These are phyloP conservation scores for Aureobasidium sp. DNA, from an alignment of 2,329 filamentous ascomycete genomes.

Conservation along the genomic window DNA sequence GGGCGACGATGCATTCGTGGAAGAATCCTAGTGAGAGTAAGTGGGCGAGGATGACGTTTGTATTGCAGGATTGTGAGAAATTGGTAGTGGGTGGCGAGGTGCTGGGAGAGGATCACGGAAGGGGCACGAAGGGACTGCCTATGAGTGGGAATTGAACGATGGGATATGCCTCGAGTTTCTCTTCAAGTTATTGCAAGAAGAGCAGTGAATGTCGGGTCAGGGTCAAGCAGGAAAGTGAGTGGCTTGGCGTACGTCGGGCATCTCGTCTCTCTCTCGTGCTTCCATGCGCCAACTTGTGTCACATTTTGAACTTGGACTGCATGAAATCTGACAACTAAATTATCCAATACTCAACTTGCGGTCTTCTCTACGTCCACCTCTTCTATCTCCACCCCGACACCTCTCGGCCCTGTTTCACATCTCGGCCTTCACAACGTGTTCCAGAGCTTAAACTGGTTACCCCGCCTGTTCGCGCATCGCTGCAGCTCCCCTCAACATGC, in stretches of 20 bases:
- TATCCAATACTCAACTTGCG: background rate
- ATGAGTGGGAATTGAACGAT: slow-evolving; percentile 20
- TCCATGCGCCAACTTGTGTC: background rate
- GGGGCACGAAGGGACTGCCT: slow-evolving; percentile 23
- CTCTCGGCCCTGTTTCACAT: background rate
- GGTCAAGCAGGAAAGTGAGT: background rate
- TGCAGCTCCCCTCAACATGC: slow-evolving; percentile 20
- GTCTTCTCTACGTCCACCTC: background rate
- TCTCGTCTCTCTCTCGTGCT: background rate
- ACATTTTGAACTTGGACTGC: background rate
- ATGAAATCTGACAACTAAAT: background rate
- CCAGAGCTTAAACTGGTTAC: background rate
- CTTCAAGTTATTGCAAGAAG: too few relatives aligned
- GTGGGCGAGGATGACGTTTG: slow-evolving; percentile 29
- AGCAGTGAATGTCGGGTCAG: background rate
- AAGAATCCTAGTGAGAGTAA: slow-evolving; percentile 25
- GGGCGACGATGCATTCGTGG: slow-evolving; percentile 33
- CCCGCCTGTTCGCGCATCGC: slow-evolving; percentile 7
- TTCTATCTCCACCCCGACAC: background rate
- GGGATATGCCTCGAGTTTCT: too few relatives aligned
- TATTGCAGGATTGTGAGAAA: slow-evolving; percentile 26
- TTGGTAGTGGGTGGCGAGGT: slow-evolving; percentile 23
- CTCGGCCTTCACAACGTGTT: background rate
- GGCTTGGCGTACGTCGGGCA: background rate
- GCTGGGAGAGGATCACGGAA: slow-evolving; percentile 25